Evolutionary conservation across 2,329 filamentous ascomycete genomes (phyloP), one percentile per base, ranked within the genome.

Genomic region (Aspergillus sp.): DNA sequence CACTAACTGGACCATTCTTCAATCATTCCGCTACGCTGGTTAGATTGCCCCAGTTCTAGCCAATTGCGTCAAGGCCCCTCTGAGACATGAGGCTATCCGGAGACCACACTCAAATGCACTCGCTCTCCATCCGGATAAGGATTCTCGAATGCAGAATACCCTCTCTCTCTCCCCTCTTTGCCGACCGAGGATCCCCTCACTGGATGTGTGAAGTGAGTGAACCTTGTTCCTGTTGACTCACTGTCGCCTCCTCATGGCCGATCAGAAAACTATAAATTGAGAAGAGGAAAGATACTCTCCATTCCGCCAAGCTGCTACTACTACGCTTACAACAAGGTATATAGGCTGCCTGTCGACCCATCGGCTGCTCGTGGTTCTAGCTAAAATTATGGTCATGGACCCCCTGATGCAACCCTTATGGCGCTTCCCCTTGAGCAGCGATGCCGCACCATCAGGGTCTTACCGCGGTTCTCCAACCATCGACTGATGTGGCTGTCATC

Each of bases 381-480:
- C 53, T 47, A 55, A 55, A 55, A 55, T 47, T 55, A 55, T 55
- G 39, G n/a, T n/a, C 36, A 17, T 15, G 30, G 51, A 53, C n/a
- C 51, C 38, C 23, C 53, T 41, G 52, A 55, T 55, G 52, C 38
- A 55, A 55, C 52, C 21, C n/a, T 43, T 5, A 43, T 1, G 25
- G 52, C 39, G 32, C 21, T 39, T 32, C 39, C 53, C 23, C 41
- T 25, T 19, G 53, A 55, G 39, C 12, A 28, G 21, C 25, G 23
- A 25, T 50, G 43, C 53, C 39, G 36, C 53, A 43, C 53, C 53
- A 55, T 47, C 39, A 55, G 39, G 53, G 30, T 32, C 39, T 17
- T 55, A 45, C 53, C 53, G 53, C 53, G 53, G 53, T 55, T 55
- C 53, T 45, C 53, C 53, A 30, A 55, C 43, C 53, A 55, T 38